A percentile compares a stretch with the other conserved stretches of the same genome.
Conservation (phyloP, 768 basidiomycete species). For the Scleroderma bovista region DNA sequence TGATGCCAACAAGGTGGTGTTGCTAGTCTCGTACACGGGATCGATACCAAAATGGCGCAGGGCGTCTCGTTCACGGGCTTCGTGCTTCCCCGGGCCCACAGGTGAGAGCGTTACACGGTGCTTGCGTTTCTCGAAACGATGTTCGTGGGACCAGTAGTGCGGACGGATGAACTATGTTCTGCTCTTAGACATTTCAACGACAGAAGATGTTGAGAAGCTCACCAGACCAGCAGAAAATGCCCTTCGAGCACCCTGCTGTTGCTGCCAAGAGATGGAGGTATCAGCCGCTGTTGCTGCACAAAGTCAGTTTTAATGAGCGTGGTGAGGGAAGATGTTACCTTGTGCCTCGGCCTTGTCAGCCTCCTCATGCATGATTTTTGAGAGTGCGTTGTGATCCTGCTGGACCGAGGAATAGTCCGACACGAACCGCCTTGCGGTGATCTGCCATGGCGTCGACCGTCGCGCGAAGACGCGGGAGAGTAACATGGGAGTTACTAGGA, state of each 20-base stretch:
- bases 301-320: background rate
- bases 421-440: background rate
- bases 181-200: background rate
- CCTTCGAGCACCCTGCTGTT: conserved; percentile 20
- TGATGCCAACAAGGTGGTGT: conserved; percentile 49
- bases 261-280: conserved; percentile 13
- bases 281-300: conserved; percentile 5
- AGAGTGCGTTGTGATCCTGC: conserved; percentile 18
- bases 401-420: conserved; percentile 14
- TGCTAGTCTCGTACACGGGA: conserved; percentile 63
- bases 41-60: conserved; percentile 71
- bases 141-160: conserved; percentile 36
- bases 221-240: conserved; percentile 21
- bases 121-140: conserved; percentile 25
- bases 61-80: conserved; percentile 55
- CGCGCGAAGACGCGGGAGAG: conserved; percentile 12
- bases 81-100: conserved; percentile 51
- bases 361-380: conserved; percentile 21
- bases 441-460: background rate
- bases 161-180: conserved; percentile 42
- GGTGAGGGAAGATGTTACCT: background rate
- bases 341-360: conserved; percentile 6
- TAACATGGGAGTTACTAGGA: conserved; percentile 4
- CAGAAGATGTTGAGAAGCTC: background rate
- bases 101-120: conserved; percentile 27